Conservation (phyloP, 2,329 filamentous ascomycete species). For the Torrubiella hemipterigena region DNA sequence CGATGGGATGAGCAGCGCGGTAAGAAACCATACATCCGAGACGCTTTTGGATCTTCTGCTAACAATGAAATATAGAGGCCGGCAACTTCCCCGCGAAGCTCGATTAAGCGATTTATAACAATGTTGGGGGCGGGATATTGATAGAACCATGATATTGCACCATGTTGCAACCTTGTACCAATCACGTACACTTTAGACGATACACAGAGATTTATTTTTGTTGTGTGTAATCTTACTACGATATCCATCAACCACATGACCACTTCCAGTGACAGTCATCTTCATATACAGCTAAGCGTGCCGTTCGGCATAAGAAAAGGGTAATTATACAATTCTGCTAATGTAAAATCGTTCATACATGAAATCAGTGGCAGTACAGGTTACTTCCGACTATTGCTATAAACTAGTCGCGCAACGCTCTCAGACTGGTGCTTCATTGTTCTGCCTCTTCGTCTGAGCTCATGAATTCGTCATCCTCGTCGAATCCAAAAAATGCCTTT, state of each 20-base stretch:
- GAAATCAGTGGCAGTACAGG: too few species aligned
- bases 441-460: slow-evolving; percentile 51
- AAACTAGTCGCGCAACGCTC: too few species aligned
- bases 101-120: slow-evolving; percentile 35
- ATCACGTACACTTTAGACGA: slow-evolving; percentile 18
- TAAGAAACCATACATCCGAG: slow-evolving; percentile 31
- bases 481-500: slow-evolving; percentile 60
- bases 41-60: slow-evolving; percentile 10
- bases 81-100: slow-evolving; percentile 58
- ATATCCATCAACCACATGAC: slow-evolving; percentile 3
- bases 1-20: slow-evolving; percentile 97
- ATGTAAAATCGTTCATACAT: too few species aligned
- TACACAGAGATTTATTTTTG: slow-evolving; percentile 8
- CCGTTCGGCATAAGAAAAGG: too few species aligned
- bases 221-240: slow-evolving; percentile 1
- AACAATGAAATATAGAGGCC: slow-evolving; percentile 37
- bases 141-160: slow-evolving; percentile 18
- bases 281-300: too few species aligned
- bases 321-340: too few species aligned
- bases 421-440: neutral
- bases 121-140: slow-evolving; percentile 11
- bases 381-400: too few species aligned
- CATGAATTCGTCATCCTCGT: slow-evolving; percentile 67
- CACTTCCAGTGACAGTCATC: too few species aligned
- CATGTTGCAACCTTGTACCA: slow-evolving; percentile 25